phyloP scores from a whole-genome alignment of 352 stramenopile species.

The Albugo candida region DNA sequence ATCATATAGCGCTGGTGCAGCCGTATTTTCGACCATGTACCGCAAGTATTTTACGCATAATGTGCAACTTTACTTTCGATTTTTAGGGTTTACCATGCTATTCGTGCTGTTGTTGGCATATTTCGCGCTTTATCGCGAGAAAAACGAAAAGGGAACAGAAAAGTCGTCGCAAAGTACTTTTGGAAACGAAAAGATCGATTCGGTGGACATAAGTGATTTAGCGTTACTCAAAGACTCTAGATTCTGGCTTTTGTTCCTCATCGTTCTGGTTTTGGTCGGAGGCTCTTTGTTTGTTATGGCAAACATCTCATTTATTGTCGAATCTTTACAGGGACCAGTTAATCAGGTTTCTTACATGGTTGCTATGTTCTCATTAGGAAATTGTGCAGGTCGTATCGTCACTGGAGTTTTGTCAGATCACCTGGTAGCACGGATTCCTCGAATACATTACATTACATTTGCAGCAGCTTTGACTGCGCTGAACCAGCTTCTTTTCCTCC shows the following conservation, averaged over 20 bases:
- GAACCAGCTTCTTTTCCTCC: slow-evolving; percentile 39
- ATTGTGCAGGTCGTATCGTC: slow-evolving; percentile 30
- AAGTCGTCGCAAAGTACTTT: too few species aligned
- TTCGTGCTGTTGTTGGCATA: slow-evolving; percentile 2
- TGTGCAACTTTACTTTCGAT: slow-evolving; percentile 36
- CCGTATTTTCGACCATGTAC: slow-evolving; percentile 50
- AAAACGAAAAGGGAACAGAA: too few species aligned
- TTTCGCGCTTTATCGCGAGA: not conserved
- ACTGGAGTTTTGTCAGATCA: slow-evolving; percentile 40
- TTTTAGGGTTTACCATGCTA: slow-evolving; percentile 21
- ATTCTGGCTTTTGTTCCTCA: slow-evolving; percentile 53
- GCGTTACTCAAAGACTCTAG: slow-evolving; percentile 23
- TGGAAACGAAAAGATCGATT: too few species aligned
- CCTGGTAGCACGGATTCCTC: slow-evolving; percentile 22
- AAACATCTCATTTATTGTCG: slow-evolving; percentile 64
- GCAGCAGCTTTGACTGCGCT: slow-evolving; percentile 30
- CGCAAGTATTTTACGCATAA: slow-evolving; percentile 30
- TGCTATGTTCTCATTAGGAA: slow-evolving; percentile 45
- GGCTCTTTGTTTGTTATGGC: slow-evolving; percentile 59
- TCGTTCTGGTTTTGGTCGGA: slow-evolving; percentile 50
- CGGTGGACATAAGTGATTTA: slow-evolving; percentile 40
- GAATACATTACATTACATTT: slow-evolving; percentile 36
- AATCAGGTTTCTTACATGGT: slow-evolving; percentile 45
- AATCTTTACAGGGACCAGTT: slow-evolving; percentile 22
- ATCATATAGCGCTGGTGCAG: slow-evolving; percentile 42